Evolutionary conservation across 176 grass and related monocot species (phyloP), one percentile per base, ranked within the genome.

Genomic region (Paspalum notatum): DNA sequence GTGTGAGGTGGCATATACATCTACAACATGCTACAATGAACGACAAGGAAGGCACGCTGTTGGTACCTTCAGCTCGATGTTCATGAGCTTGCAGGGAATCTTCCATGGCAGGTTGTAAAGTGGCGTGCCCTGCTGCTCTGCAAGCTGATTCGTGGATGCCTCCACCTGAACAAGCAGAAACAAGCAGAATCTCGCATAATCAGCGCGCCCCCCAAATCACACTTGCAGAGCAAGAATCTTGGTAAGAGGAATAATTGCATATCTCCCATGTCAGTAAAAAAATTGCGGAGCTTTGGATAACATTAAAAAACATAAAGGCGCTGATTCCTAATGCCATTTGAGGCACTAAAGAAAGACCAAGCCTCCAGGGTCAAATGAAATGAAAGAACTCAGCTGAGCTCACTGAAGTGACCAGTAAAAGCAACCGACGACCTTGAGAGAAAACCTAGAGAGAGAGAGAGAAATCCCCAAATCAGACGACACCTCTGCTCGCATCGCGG

Each of bases 61-160:
- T 80, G 24, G 54, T 85, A 97, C 94, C 91, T 97, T 97, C 62
- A 97, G 62, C 20, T 89, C 75, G 21, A 97, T 84, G 75, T 94
- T 92, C 75, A 94, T 94, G 55, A 97, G 87, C 48, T 88, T 88
- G 74, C 94, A 97, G 6, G 80, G 80, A 67, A 97, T 90, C 80
- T 94, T 97, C 89, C 89, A 97, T 84, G 94, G 94, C 53, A 97
- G 71, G 66, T 97, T 74, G 81, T 97, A 97, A 8, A 88, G 56
- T 5, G 87, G 87, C 26, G 91, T 82, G 64, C 93, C 87, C 72
- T 83, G 80, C 44, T 97, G 89, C 59, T 97, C 91, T 3, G 91
- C 62, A 1, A 85, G 80, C 73, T 97, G 94, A 80, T 94, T 90
- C 26, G 91, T 97, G 2, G 87, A 97, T 2, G 94, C 94, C 77